These are phyloP conservation scores for Discostella pseudostelligera DNA, from an alignment of 108 stramenopile species.

Conservation along the genomic window DNA sequence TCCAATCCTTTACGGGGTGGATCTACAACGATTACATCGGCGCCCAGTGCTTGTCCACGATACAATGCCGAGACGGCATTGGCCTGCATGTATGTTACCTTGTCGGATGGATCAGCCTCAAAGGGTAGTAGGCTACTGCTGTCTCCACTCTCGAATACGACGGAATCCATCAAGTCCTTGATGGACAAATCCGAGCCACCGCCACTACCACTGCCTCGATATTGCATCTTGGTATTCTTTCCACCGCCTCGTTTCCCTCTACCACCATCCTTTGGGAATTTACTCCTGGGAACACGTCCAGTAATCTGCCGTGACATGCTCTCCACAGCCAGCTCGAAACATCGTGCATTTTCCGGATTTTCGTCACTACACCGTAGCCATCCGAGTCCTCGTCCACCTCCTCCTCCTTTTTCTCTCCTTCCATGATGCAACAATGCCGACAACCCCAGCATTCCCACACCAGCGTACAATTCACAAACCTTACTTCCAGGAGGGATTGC, in stretches of 20 bases:
- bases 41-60: slow-evolving; percentile 84
- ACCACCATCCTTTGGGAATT: slow-evolving; percentile 14
- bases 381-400: slow-evolving; percentile 31
- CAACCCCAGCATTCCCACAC: slow-evolving; percentile 91
- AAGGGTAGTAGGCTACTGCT: slow-evolving; percentile 14
- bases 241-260: slow-evolving; percentile 37
- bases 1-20: slow-evolving; percentile 94
- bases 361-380: slow-evolving; percentile 93
- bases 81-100: slow-evolving; percentile 62
- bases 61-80: slow-evolving; percentile 79
- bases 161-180: slow-evolving; percentile 42
- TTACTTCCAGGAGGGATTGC: slow-evolving; percentile 66
- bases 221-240: slow-evolving; percentile 3
- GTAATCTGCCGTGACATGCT: slow-evolving; percentile 47
- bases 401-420: slow-evolving; percentile 28
- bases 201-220: slow-evolving; percentile 1
- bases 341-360: slow-evolving; percentile 86
- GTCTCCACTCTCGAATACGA: slow-evolving; percentile 22
- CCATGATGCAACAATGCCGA: slow-evolving; percentile 73
- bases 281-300: slow-evolving; percentile 30
- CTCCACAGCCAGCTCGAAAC: slow-evolving; percentile 72
- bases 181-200: slow-evolving; percentile 20
- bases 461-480: slow-evolving; percentile 93
- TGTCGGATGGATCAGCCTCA: slow-evolving; percentile 33
- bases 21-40: slow-evolving; percentile 91